Evolutionary conservation across 768 basidiomycete species (phyloP), one percentile per base, ranked within the genome.

Genomic region (Cyathus striatus): DNA sequence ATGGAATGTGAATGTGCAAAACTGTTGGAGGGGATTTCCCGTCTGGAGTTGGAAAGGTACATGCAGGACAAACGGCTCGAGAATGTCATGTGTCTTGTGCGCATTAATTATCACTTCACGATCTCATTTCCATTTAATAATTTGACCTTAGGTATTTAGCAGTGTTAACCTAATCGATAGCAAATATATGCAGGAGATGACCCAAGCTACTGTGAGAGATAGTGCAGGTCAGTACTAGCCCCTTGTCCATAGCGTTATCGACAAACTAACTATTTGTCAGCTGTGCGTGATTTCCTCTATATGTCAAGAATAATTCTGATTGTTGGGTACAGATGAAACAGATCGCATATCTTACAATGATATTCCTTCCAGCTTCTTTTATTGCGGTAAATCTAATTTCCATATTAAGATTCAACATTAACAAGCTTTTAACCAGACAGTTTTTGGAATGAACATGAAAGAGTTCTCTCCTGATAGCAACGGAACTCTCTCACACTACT

Each of bases 131-230:
- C 14, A n/a, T 9, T 40, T 13, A 10, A 14, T 3, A 20, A 20
- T 14, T n/a, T 40, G 12, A 13, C 30, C 30, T 12, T 16, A 40
- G 38, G 24, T 2, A 12, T 78, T 79, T 50, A 70, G 70, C 23
- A 70, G 55, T 26, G 72, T 78, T 16, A 78, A 75, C 42, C 70
- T 78, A 38, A 57, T 60, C 1, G 78, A 79, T 40, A 75, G 69
- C 49, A 66, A 42, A 41, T 57, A 61, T 12, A 76, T 73, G 72
- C 58, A 68, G 43, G 39, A 60, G 20, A 56, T 78, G 49, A 74
- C 76, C 0, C 63, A 68, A 46, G 67, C 66, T 10, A 59, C 69
- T 16, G 59, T 68, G 9, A 54, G 63, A 21, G 66, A 70, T 42
- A 68, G 66, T 49, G 56, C 52, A 34, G 51, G 57, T 32, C 10